Percentiles rank a stretch among this genome's conserved stretches.
phyloP scores from a whole-genome alignment of 2,329 filamentous ascomycete genomes.

The Phoma sp. region DNA sequence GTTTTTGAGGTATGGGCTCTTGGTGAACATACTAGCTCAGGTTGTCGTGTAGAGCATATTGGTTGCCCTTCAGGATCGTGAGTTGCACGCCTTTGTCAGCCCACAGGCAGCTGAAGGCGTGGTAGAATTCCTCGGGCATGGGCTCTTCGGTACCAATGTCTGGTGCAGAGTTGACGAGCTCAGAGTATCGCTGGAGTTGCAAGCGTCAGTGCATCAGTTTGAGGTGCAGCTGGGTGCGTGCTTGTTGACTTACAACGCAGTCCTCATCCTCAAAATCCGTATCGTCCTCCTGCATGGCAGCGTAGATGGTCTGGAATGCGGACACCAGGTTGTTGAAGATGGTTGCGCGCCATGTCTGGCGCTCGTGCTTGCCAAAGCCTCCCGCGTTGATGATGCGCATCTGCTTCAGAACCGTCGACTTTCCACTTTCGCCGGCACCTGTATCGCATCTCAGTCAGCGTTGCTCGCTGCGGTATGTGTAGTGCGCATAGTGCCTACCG shows the following conservation, averaged over 20 bases:
- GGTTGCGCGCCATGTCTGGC: conserved; percentile 91
- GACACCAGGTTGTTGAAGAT: conserved; percentile 95
- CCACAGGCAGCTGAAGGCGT: conserved; percentile 87
- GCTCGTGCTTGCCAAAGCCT: conserved; percentile 88
- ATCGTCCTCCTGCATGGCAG: conserved; percentile 86
- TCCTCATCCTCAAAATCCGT: conserved; percentile 79
- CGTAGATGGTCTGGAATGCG: conserved; percentile 86
- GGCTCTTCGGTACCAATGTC: conserved; percentile 84
- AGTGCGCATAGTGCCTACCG: conserved; percentile 62
- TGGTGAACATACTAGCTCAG: conserved; percentile 76
- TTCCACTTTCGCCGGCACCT: conserved; percentile 95
- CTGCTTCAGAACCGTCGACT: conserved; percentile 97
- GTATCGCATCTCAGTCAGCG: conserved; percentile 33
- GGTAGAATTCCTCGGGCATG: conserved; percentile 77
- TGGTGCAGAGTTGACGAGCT: conserved; percentile 76
- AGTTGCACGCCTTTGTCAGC: conserved; percentile 79
- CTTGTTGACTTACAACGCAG: conserved; percentile 72
- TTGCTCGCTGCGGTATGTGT: conserved; percentile 19
- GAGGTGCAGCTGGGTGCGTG: background rate
- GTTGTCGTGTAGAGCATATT: conserved; percentile 96
- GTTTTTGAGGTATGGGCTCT: background rate
- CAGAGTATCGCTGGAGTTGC: conserved; percentile 71
- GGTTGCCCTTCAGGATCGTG: conserved; percentile 92
- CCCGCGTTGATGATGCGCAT: conserved; percentile 98
- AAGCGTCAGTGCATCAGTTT: conserved; percentile 1